Base-by-base conservation (phyloP, 2,329 filamentous ascomycete species). In the Pseudodiploospora longispora region DNA sequence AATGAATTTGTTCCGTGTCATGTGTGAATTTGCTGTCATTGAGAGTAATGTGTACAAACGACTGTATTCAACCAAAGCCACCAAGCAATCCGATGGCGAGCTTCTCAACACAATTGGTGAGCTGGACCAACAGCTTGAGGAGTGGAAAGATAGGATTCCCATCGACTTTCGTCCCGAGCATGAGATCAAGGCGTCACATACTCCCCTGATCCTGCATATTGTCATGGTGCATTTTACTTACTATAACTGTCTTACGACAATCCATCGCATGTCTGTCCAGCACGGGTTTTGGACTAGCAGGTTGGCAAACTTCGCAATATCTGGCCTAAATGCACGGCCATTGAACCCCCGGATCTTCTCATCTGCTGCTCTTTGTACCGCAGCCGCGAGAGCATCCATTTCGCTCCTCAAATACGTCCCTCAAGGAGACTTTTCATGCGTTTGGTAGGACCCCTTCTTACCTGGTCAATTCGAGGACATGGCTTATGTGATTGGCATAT, bases 201-300 rank as follows among this genome's bases (percentile, higher is more conserved):
- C 89, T 1, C 90, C 91, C 1, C 74, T 97, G n/a, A 90, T 97
- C 19, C 72, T 98, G 19, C 91, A 97, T 52, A 81, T 98, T 42
- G 90, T 95, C 48, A 87, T 95, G 61, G 70, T 98, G 46, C 93
- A 98, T 63, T 94, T 98, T 57, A 84, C 88, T 2, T 98, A 98
- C 65, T 97, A 97, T 70, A 98, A 98, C 62, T 96, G 90, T 56
- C 69, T 98, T 41, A 96, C 91, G 1, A 98, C 93, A 0, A 96
- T 98, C 51, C 93, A 98, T 62, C 87, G 93, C 41, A 98, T 97
- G 93, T 95, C 88, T 36, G 86, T 97, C 30, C 93, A 97, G 56
- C 90, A 96, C 60, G 93, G 93, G 10, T 96, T 95, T 67, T 98
- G 93, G 93, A 97, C 91, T 1, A 96, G 87, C 58, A 80, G 93